Evolutionary conservation across 768 basidiomycete species (phyloP).

Genomic region (Collybia sp.): DNA sequence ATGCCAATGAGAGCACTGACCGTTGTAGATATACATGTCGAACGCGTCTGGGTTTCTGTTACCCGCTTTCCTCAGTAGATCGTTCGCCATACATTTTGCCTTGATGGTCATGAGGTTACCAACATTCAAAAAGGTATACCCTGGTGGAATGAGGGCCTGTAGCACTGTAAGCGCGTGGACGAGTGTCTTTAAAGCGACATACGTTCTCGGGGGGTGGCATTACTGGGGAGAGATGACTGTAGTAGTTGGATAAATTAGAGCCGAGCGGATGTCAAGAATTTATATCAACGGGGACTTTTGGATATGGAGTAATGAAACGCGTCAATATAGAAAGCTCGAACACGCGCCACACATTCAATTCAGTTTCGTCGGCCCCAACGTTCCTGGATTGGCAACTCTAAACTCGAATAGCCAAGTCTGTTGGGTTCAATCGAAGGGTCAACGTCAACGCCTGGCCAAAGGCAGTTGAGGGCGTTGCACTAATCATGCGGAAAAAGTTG

Average conservation of each 20-base stretch:
- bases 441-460: too few relatives aligned
- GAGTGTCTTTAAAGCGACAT: constrained; percentile 9
- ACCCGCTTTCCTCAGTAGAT: constrained; percentile 22
- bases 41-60: constrained; percentile 27
- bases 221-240: not conserved
- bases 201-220: constrained; percentile 6
- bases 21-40: constrained; percentile 30
- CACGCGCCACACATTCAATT: too few relatives aligned
- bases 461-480: too few relatives aligned
- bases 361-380: too few relatives aligned
- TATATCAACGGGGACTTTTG: not conserved
- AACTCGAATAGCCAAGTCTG: too few relatives aligned
- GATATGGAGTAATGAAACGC: constrained; percentile 6
- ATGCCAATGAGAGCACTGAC: constrained; percentile 11
- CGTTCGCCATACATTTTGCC: constrained; percentile 19
- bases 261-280: not conserved
- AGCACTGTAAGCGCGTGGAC: not conserved
- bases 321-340: not conserved
- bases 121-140: constrained; percentile 26
- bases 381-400: too few relatives aligned
- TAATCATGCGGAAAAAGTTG: too few relatives aligned
- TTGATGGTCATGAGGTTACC: constrained; percentile 22
- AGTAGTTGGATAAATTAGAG: not conserved
- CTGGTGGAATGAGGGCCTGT: constrained; percentile 17
- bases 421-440: too few relatives aligned